phyloP scores from a whole-genome alignment of 23 red algal genomes.

The Chondrus crispus region DNA sequence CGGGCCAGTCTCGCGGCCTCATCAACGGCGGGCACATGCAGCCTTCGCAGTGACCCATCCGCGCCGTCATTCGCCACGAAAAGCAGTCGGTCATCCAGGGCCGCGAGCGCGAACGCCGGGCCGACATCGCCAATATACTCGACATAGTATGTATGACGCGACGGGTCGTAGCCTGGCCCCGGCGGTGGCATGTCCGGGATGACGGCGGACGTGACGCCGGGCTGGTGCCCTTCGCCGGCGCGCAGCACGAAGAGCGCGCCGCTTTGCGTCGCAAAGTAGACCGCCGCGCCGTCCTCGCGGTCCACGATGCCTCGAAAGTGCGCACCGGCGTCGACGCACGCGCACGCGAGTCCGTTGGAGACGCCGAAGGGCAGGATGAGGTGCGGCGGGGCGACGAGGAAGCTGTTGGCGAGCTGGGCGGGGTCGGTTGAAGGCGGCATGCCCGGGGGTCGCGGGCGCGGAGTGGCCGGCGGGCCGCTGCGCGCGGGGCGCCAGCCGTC shows the following conservation, averaged over 20 bases:
- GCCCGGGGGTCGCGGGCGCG: neutral
- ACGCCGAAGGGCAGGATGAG: slow-evolving; percentile 31
- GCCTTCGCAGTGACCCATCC: slow-evolving; percentile 44
- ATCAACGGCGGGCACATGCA: slow-evolving; percentile 14
- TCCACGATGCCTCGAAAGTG: slow-evolving; percentile 46
- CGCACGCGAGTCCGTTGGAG: slow-evolving; percentile 23
- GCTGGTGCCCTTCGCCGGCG: slow-evolving; percentile 21
- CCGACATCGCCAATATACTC: slow-evolving; percentile 62
- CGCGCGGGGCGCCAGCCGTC: neutral
- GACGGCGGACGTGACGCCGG: slow-evolving; percentile 21
- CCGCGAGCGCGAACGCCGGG: slow-evolving; percentile 41
- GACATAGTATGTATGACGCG: too few relatives aligned
- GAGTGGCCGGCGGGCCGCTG: neutral
- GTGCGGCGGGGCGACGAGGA: slow-evolving; percentile 34
- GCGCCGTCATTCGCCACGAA: slow-evolving; percentile 57
- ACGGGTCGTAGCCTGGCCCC: slow-evolving; percentile 10
- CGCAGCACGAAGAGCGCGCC: slow-evolving; percentile 39
- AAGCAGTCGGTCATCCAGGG: slow-evolving; percentile 16
- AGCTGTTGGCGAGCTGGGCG: too few relatives aligned
- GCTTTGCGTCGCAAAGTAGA: slow-evolving; percentile 64
- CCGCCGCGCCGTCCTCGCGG: slow-evolving; percentile 22
- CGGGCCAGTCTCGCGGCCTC: neutral
- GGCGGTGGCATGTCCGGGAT: slow-evolving; percentile 26
- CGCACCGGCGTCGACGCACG: slow-evolving; percentile 27
- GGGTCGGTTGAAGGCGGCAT: neutral